These are phyloP conservation scores for Kappamyces sp. DNA, from an alignment of 192 early-diverging fungal species.

Conservation along the genomic window DNA sequence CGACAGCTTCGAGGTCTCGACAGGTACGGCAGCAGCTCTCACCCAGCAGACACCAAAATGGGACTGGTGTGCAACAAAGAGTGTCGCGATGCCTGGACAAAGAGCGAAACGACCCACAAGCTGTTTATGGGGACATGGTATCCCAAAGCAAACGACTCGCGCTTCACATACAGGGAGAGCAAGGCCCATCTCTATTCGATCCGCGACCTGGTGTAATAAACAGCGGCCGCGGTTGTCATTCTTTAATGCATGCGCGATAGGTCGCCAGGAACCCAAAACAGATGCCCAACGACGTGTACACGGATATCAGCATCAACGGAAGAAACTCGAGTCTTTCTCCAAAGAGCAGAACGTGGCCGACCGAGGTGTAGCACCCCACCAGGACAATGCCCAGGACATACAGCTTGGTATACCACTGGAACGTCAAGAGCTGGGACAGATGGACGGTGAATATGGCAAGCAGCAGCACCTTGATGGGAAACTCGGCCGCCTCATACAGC, in stretches of 20 bases:
- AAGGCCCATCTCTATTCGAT: too few relatives aligned
- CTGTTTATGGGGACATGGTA: constrained; percentile 52
- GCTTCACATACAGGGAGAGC: too few relatives aligned
- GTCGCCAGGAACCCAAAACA: constrained; percentile 39
- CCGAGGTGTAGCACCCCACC: constrained; percentile 48
- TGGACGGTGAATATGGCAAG: constrained; percentile 35
- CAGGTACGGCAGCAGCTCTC: neutral
- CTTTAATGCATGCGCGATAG: too few relatives aligned
- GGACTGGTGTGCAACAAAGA: neutral
- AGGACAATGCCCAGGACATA: constrained; percentile 52
- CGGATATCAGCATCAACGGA: constrained; percentile 72
- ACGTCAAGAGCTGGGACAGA: constrained; percentile 23
- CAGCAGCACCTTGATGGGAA: constrained; percentile 39
- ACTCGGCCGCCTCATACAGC: constrained; percentile 43
- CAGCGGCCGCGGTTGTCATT: too few relatives aligned
- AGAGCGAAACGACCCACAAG: constrained; percentile 42
- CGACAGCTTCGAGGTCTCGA: constrained; percentile 21
- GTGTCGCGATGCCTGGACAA: constrained; percentile 25
- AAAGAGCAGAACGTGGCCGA: constrained; percentile 51
- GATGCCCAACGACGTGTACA: constrained; percentile 69
- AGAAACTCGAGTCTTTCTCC: constrained; percentile 62
- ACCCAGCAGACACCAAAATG: neutral
- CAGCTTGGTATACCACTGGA: constrained; percentile 24
- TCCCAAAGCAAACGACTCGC: constrained; percentile 23
- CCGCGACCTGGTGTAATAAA: too few relatives aligned